These are phyloP conservation scores for Erucastrum elatum DNA, from an alignment of 345 rosid genomes.

Conservation along the genomic window DNA sequence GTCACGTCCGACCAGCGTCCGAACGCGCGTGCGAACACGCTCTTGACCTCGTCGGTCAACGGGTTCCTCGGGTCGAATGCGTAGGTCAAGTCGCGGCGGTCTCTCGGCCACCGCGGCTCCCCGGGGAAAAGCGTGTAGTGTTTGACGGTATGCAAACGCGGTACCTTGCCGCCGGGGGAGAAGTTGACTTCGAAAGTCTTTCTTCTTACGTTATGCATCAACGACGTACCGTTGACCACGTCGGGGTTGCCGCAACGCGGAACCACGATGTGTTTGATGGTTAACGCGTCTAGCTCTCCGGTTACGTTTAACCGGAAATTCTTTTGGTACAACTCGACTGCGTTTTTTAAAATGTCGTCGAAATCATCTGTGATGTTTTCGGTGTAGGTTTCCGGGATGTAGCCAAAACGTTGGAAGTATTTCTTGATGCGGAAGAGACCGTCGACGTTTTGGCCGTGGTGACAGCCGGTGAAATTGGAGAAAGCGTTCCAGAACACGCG, in stretches of 20 bases:
- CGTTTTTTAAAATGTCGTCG: constrained; percentile 59
- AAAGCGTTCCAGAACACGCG: constrained; percentile 39
- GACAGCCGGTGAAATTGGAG: constrained; percentile 40
- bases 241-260: constrained; percentile 95
- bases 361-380: constrained; percentile 68
- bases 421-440: constrained; percentile 37
- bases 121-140: constrained; percentile 77
- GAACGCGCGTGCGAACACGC: constrained; percentile 73
- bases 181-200: constrained; percentile 36
- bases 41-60: constrained; percentile 50
- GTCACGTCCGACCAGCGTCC: constrained; percentile 69
- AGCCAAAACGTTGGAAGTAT: constrained; percentile 44
- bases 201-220: constrained; percentile 63
- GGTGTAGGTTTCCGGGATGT: constrained; percentile 32
- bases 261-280: constrained; percentile 56
- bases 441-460: constrained; percentile 37
- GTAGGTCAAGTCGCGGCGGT: constrained; percentile 57
- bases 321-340: constrained; percentile 66
- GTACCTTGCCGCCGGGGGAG: constrained; percentile 18
- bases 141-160: constrained; percentile 52
- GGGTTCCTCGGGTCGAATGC: constrained; percentile 53
- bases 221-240: constrained; percentile 71
- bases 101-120: constrained; percentile 64
- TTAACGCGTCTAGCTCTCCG: constrained; percentile 67
- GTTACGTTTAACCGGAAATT: constrained; percentile 73